Conservation (phyloP, 2,329 filamentous ascomycete species). For the Berkeleyomyces basicola region DNA sequence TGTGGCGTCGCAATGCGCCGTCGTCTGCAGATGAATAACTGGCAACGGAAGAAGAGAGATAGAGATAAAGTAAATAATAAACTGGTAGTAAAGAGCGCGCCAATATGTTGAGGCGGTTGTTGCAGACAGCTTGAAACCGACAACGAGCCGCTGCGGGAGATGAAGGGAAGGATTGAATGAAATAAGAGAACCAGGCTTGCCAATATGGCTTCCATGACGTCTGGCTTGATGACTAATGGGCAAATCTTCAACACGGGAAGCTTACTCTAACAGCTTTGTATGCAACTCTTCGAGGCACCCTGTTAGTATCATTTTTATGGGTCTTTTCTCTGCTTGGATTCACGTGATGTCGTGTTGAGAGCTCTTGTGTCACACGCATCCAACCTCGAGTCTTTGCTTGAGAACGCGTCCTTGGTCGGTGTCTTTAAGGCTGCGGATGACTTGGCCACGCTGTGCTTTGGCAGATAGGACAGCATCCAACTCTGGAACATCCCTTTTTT, state of each 20-base stretch:
- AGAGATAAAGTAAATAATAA: not conserved
- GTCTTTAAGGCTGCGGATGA: not conserved
- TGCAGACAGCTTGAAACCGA: not conserved
- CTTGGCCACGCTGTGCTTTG: not conserved
- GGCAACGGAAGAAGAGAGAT: not conserved
- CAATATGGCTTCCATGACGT: not conserved
- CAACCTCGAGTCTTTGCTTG: not conserved
- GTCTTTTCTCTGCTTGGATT: not conserved
- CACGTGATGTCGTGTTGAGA: constrained; percentile 4
- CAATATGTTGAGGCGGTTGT: too few species aligned
- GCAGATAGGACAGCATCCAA: not conserved
- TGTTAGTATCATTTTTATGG: not conserved
- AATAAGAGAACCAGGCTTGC: not conserved
- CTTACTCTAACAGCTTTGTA: not conserved
- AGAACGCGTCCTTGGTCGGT: not conserved
- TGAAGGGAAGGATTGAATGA: not conserved
- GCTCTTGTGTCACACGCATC: not conserved
- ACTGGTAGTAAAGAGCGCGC: not conserved
- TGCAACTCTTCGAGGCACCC: not conserved
- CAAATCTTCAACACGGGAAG: not conserved
- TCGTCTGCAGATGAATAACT: not conserved
- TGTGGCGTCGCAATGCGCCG: not conserved
- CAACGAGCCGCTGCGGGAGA: not conserved
- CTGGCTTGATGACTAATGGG: not conserved
- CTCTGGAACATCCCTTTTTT: not conserved